Evolutionary conservation across 2,329 filamentous ascomycete species (phyloP).

Genomic region (Apiospora kogelbergensis): DNA sequence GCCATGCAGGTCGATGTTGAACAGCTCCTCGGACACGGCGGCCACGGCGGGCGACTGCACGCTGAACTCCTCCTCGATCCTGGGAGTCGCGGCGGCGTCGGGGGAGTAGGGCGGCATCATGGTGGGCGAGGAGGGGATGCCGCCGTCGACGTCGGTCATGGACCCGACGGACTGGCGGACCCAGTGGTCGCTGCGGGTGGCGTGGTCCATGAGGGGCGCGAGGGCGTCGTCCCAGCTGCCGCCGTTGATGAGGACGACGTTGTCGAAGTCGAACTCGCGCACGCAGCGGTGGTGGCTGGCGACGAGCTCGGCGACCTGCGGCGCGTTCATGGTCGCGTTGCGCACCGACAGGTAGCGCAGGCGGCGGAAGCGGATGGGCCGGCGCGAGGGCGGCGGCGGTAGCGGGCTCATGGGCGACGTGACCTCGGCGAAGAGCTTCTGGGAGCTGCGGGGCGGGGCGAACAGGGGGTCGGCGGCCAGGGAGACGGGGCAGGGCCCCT

Average conservation of each 20-base stretch:
- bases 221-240: conserved; percentile 83
- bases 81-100: neutral
- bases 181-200: conserved; percentile 43
- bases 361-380: conserved; percentile 64
- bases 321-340: conserved; percentile 70
- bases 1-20: conserved; percentile 36
- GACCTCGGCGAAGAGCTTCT: conserved; percentile 64
- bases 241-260: conserved; percentile 64
- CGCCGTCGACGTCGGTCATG: conserved; percentile 29
- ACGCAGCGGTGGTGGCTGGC: conserved; percentile 65
- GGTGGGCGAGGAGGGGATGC: neutral
- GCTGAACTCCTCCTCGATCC: conserved; percentile 36
- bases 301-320: conserved; percentile 71
- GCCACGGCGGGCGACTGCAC: conserved; percentile 54
- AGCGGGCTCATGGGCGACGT: conserved; percentile 65
- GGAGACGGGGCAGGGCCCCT: conserved; percentile 72
- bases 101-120: conserved; percentile 5
- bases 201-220: conserved; percentile 61
- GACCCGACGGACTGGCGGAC: conserved; percentile 39
- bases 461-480: conserved; percentile 71
- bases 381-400: conserved; percentile 50
- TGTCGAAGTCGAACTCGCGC: conserved; percentile 77
- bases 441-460: conserved; percentile 50
- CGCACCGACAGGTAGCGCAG: conserved; percentile 69
- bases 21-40: conserved; percentile 52